Evolutionary conservation across 2,329 filamentous ascomycete species (phyloP).

Genomic region (Colletotrichum echinochloae): DNA sequence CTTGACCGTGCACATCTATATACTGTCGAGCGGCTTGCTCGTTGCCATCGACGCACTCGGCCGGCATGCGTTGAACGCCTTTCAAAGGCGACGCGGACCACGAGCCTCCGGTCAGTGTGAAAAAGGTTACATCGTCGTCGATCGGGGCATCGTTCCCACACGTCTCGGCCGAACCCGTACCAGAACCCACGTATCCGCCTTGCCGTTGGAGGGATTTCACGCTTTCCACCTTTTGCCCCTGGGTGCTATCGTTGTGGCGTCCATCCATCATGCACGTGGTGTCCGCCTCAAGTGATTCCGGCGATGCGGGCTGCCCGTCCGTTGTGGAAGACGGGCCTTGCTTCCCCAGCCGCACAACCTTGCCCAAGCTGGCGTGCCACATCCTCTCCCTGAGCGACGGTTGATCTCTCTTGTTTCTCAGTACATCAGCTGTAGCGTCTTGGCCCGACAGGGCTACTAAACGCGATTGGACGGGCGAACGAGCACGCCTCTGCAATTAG

Average conservation of each 20-base stretch:
- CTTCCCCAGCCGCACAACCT: not conserved
- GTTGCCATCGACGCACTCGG: too few relatives aligned
- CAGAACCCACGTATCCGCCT: not conserved
- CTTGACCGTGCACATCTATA: not conserved
- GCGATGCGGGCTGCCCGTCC: not conserved
- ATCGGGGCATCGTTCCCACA: constrained; percentile 2
- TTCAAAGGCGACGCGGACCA: constrained; percentile 14
- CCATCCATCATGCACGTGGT: not conserved
- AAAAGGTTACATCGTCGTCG: constrained; percentile 10
- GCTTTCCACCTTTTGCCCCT: not conserved
- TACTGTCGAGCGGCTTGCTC: not conserved
- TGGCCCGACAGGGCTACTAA: too few relatives aligned
- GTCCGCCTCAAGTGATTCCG: not conserved
- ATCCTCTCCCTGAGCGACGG: not conserved
- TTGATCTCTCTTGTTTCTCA: not conserved
- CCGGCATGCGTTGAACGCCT: not conserved
- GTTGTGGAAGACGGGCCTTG: constrained; percentile 8
- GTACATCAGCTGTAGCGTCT: not conserved
- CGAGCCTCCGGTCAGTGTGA: constrained; percentile 14
- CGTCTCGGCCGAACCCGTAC: not conserved
- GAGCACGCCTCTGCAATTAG: not conserved
- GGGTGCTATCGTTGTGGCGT: not conserved
- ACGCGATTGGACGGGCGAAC: not conserved
- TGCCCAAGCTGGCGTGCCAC: not conserved
- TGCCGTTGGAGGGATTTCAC: not conserved